Evolutionary conservation across 495 filamentous ascomycete species (phyloP).

Genomic region (Oleoguttula mirabilis): DNA sequence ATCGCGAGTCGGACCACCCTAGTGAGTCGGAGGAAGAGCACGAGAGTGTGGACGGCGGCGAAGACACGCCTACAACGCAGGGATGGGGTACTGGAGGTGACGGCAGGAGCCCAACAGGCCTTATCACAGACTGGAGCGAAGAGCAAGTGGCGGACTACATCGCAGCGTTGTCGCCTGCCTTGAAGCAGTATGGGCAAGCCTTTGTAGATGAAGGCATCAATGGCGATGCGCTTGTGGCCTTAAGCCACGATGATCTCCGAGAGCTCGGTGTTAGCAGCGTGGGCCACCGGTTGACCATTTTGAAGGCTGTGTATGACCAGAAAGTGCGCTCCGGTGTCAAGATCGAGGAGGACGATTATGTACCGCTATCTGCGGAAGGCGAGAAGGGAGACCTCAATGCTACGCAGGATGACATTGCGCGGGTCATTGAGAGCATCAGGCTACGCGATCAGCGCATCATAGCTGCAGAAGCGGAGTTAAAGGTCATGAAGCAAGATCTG

Average conservation of each 20-base stretch:
- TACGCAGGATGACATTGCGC: slow-evolving; percentile 80
- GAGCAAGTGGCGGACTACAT: slow-evolving; percentile 85
- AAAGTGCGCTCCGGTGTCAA: slow-evolving; percentile 86
- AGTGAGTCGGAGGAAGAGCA: slow-evolving; percentile 38
- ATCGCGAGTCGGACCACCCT: slow-evolving; percentile 71
- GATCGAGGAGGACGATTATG: slow-evolving; percentile 84
- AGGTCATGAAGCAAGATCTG: slow-evolving; percentile 44
- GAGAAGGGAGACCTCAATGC: slow-evolving; percentile 72
- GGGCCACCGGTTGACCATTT: slow-evolving; percentile 84
- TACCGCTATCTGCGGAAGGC: slow-evolving; percentile 84
- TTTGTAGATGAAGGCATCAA: slow-evolving; percentile 78
- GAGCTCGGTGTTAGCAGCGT: slow-evolving; percentile 88
- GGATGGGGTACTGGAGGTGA: slow-evolving; percentile 56
- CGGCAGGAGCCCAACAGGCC: slow-evolving; percentile 53
- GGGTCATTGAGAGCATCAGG: slow-evolving; percentile 73
- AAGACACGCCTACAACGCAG: slow-evolving; percentile 82
- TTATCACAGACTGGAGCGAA: slow-evolving; percentile 77
- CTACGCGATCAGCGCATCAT: slow-evolving; percentile 78
- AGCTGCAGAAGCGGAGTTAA: slow-evolving; percentile 66
- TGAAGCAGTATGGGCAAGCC: slow-evolving; percentile 20
- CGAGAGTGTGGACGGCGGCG: slow-evolving; percentile 22
- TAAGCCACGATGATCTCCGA: slow-evolving; percentile 86
- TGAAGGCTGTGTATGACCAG: slow-evolving; percentile 89
- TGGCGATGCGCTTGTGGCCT: slow-evolving; percentile 76
- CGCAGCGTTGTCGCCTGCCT: slow-evolving; percentile 14